These are phyloP conservation scores for Pestalotiopsis sp. DNA, from an alignment of 2,329 filamentous ascomycete species.

Conservation along the genomic window DNA sequence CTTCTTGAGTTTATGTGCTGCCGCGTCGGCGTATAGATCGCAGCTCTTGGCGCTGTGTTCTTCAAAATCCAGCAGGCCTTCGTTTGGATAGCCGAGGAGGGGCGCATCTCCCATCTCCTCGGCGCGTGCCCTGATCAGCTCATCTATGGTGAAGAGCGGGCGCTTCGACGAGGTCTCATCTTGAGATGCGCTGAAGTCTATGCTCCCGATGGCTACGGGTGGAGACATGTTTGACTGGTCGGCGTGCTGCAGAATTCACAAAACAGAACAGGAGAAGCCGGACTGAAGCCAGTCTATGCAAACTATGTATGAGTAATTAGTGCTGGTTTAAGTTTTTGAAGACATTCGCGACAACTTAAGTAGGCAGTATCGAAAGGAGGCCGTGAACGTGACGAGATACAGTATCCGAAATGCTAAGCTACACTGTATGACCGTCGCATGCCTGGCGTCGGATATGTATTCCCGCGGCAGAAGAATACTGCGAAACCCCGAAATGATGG, in stretches of 20 bases:
- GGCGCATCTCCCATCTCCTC: not conserved
- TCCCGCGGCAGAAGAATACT: not conserved
- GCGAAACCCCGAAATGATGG: not conserved
- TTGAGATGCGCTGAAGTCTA: not conserved
- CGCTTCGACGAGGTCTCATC: not conserved
- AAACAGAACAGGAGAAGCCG: not conserved
- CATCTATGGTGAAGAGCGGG: conserved; percentile 1
- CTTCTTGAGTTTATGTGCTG: not conserved
- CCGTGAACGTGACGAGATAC: not conserved
- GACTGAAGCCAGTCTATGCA: not conserved
- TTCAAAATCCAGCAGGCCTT: conserved; percentile 7
- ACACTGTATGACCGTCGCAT: not conserved
- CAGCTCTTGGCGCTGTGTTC: conserved; percentile 4
- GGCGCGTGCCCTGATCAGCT: conserved; percentile 5
- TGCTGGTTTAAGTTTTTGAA: not conserved
- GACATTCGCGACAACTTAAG: not conserved
- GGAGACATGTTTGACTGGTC: not conserved
- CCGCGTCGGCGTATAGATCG: conserved; percentile 6
- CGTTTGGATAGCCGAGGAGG: conserved; percentile 1
- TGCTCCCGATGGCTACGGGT: not conserved
- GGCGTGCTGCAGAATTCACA: not conserved
- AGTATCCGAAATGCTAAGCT: not conserved
- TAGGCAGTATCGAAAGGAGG: not conserved
- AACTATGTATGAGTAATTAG: not conserved
- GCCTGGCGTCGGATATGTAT: not conserved